These are phyloP conservation scores for Pichia norvegensis DNA, from an alignment of 1,139 yeast genomes.

Conservation along the genomic window DNA sequence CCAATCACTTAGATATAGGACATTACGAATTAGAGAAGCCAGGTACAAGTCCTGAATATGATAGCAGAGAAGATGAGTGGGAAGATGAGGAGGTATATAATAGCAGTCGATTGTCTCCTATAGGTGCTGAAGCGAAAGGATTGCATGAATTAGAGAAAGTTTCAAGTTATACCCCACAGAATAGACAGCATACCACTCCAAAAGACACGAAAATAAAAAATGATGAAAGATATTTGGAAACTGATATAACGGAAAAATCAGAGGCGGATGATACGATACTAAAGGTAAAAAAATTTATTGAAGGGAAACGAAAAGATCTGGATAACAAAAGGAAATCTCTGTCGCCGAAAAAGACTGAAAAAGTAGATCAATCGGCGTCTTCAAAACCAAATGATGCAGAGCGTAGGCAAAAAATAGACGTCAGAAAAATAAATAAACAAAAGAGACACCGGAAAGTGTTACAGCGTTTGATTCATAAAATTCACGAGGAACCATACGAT, in stretches of 20 bases:
- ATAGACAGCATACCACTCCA: not conserved
- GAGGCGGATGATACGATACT: constrained; percentile 8
- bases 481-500: constrained; percentile 9
- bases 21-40: not conserved
- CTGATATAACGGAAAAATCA: not conserved
- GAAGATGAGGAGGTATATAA: not conserved
- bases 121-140: not conserved
- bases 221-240: not conserved
- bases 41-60: not conserved
- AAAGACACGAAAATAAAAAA: not conserved
- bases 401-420: not conserved
- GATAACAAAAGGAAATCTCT: not conserved
- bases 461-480: constrained; percentile 7
- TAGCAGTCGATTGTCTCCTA: not conserved
- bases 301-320: constrained; percentile 3
- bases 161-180: constrained; percentile 1
- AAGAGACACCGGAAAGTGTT: constrained; percentile 2
- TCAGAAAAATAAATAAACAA: not conserved
- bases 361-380: not conserved
- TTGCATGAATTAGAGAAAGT: not conserved
- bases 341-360: not conserved
- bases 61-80: not conserved
- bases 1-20: not conserved
- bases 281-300: constrained; percentile 7
- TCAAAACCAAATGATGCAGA: not conserved